Base-by-base conservation (phyloP, 768 basidiomycete species). In the Agrocybe pediades region DNA sequence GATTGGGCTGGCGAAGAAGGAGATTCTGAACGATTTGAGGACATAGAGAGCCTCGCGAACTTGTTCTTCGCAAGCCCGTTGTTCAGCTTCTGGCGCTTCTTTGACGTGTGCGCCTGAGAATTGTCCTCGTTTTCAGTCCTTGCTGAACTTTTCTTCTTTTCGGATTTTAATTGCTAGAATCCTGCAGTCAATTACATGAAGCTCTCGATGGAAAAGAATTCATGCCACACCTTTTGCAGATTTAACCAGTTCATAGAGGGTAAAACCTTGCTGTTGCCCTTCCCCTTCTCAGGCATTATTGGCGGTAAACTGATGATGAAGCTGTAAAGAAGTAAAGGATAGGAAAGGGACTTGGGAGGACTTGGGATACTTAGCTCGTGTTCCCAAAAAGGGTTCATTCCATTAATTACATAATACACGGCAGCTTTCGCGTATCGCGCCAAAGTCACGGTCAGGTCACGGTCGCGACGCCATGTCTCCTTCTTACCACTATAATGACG, bases 21-120 rank as follows among this genome's bases (percentile, higher is more conserved):
- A 9, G 57, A 41, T 6, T 13, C 23, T 15, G 46, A 17, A 2
- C 20, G 44, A 26, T 54, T 42, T 33, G 60, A 52, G 20, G 60
- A 25, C 33, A 49, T 53, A 39, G 56, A 56, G n/a, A 48, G 42
- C 21, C 17, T 52, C 2, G 49, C 36, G 41, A 24, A 27, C 19
- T 56, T 53, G 9, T 42, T 43, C 15, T 23, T 44, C 27, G 36
- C 33, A 29, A 43, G 47, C 23, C 21, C 24, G 39, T 57, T 56
- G 2, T 68, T 64, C 9, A 71, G 48, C 44, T 69, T 74, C 47
- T 65, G 59, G n/a, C 70, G 65, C 47, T 69, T 71, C 21, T 55
- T 58, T 5, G 47, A 41, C 3, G 25, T 23, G 7, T 41, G 25
- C 15, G n/a, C 45, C 0, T 47, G 30, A 3, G 9, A 23, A n/a